Base-by-base conservation (phyloP, 352 stramenopile genomes). In the Pythium insidiosum region DNA sequence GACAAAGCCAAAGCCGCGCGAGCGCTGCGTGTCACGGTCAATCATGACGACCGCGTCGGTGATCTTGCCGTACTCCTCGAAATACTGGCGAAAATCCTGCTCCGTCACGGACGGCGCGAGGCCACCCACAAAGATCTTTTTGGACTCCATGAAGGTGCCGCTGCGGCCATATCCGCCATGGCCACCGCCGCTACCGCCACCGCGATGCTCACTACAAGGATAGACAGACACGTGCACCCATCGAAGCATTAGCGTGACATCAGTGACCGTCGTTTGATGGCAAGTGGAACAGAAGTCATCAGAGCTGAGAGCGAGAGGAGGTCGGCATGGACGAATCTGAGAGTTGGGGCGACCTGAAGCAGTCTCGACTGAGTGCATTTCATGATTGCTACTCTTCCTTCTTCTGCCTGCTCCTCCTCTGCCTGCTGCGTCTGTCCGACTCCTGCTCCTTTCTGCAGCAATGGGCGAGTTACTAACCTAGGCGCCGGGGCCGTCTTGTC, bases 51-150 rank as follows among this genome's bases (percentile, higher is more conserved):
- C 80, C 0, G 87, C 84, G 47, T 96, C 85, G 22, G 80, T 92
- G 47, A 96, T 93, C 50, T 71, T 78, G 47, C 89, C 89, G 52
- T 76, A 97, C 45, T 86, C 73, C 46, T 94, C 79, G 47, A 97
- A 97, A 66, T 97, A 96, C 47, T 76, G 59, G 31, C 79, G 69
- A 58, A 97, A 96, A 48, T 96, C 87, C 41, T 92, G 77, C 54
- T 96, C 88, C 15, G 66, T 76, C 31, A 96, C 82, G 4, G 85
- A 81, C 13, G 81, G 69, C 16, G 82, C 72, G 28, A 97, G 58
- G 18, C 89, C 89, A 22, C 89, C 89, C 5, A 97, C 88, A 51
- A 97, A 97, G 47, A 97, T 88, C 66, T 97, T 97, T 58, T 94
- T 94, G 38, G 72, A 77, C 53, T 96, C 85, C 22, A 47, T 63